A percentile compares a stretch with the other conserved stretches of the same genome.
phyloP scores from a whole-genome alignment of 345 rosid genomes.

The Salix koriyanagi region DNA sequence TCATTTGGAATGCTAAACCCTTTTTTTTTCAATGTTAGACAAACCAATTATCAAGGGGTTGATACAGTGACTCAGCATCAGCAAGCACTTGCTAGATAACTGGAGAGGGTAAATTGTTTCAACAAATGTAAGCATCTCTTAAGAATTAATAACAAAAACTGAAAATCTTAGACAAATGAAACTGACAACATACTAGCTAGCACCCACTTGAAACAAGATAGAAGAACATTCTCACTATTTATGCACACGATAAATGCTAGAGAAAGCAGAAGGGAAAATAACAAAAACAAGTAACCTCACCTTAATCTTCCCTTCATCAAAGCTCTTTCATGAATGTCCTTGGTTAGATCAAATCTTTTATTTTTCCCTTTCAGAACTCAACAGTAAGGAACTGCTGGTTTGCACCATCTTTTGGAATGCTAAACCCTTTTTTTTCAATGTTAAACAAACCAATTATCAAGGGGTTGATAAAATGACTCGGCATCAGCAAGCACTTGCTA shows the following conservation, averaged over 20 bases:
- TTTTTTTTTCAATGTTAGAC: background rate
- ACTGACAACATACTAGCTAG: background rate
- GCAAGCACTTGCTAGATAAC: background rate
- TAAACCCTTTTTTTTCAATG: background rate
- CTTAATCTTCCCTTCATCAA: background rate
- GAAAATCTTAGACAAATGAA: no score
- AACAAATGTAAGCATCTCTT: background rate
- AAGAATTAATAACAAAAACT: background rate
- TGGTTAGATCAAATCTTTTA: background rate
- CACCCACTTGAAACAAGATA: background rate
- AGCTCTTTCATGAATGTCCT: background rate
- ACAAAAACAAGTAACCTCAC: background rate
- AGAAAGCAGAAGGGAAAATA: background rate
- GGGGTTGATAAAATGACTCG: background rate
- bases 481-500: background rate
- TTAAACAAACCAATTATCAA: background rate
- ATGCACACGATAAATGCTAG: background rate
- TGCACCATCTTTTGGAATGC: background rate
- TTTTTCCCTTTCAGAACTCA: background rate
- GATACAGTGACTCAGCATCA: background rate
- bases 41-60: background rate
- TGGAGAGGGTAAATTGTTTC: background rate
- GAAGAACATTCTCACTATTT: background rate
- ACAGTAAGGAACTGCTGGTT: background rate
- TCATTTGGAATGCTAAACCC: background rate